Evolutionary conservation across 305 asterid species (phyloP).

Genomic region (Euphrasia arctica): DNA sequence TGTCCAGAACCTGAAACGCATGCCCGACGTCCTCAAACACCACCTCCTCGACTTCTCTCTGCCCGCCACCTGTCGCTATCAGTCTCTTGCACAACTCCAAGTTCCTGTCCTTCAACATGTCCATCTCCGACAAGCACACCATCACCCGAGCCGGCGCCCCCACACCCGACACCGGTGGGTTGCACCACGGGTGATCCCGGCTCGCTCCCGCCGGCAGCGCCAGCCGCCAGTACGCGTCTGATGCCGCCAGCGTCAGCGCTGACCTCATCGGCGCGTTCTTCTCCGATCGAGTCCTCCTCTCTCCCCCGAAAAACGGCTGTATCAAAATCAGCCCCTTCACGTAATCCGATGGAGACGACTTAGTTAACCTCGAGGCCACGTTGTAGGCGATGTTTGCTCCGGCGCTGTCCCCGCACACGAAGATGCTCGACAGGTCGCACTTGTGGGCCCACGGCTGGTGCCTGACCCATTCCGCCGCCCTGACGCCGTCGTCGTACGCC

Average conservation of each 20-base stretch:
- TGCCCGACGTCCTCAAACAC: slow-evolving; percentile 74
- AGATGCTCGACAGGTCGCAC: slow-evolving; percentile 43
- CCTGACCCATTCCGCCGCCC: slow-evolving; percentile 46
- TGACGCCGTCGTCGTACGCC: slow-evolving; percentile 73
- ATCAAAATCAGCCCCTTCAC: slow-evolving; percentile 60
- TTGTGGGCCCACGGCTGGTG: slow-evolving; percentile 49
- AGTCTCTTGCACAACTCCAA: slow-evolving; percentile 53
- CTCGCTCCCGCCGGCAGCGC: slow-evolving; percentile 58
- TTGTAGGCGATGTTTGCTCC: slow-evolving; percentile 75
- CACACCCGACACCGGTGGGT: slow-evolving; percentile 34
- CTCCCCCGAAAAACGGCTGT: slow-evolving; percentile 88
- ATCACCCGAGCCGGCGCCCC: slow-evolving; percentile 28
- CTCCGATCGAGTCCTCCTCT: slow-evolving; percentile 67
- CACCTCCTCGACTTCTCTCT: slow-evolving; percentile 38
- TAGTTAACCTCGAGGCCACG: slow-evolving; percentile 32
- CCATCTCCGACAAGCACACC: slow-evolving; percentile 74
- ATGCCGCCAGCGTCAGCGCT: slow-evolving; percentile 50
- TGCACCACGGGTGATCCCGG: slow-evolving; percentile 85
- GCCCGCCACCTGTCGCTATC: slow-evolving; percentile 33
- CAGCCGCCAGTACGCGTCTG: slow-evolving; percentile 77
- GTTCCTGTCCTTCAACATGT: slow-evolving; percentile 70
- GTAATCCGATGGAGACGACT: slow-evolving; percentile 7
- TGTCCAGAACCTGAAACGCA: slow-evolving; percentile 72
- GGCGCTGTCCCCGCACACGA: slow-evolving; percentile 73
- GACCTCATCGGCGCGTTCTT: slow-evolving; percentile 44